A percentile compares a stretch with the other conserved stretches of the same genome.
These are phyloP conservation scores for Pyrenophora tritici-repentis DNA, from an alignment of 2,329 filamentous ascomycete species.

Conservation along the genomic window DNA sequence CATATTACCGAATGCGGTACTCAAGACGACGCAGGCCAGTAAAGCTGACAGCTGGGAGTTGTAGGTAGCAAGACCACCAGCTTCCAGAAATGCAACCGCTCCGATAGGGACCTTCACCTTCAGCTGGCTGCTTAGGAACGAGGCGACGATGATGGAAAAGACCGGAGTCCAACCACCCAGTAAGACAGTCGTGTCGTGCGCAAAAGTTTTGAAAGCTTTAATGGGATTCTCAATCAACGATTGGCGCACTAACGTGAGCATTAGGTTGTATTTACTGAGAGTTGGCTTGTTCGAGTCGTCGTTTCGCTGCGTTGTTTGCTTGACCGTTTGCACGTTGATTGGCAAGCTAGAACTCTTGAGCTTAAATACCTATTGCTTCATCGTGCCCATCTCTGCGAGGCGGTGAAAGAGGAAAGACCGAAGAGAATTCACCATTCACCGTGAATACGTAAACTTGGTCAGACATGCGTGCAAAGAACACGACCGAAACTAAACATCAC, in stretches of 20 bases:
- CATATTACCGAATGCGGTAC: not conserved
- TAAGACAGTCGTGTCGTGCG: not conserved
- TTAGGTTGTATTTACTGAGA: not conserved
- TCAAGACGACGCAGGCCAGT: constrained; percentile 8
- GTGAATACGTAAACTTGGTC: not conserved
- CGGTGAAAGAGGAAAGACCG: not conserved
- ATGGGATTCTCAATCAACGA: not conserved
- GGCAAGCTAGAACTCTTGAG: not conserved
- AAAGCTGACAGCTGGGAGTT: constrained; percentile 1
- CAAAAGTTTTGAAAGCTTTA: not conserved
- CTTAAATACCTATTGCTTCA: not conserved
- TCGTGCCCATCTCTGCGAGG: too few species aligned
- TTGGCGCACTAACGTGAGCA: not conserved
- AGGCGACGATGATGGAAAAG: not conserved
- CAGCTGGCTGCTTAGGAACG: not conserved
- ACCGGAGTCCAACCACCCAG: not conserved
- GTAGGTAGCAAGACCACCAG: not conserved
- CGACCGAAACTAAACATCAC: too few species aligned
- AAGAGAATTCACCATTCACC: not conserved
- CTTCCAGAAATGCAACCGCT: not conserved
- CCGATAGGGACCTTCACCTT: not conserved
- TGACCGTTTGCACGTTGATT: not conserved
- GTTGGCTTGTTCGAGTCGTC: not conserved
- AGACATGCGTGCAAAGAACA: not conserved
- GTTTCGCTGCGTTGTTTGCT: not conserved